phyloP scores from a whole-genome alignment of 2,329 filamentous ascomycete genomes.

The Sarocladium kiliense region DNA sequence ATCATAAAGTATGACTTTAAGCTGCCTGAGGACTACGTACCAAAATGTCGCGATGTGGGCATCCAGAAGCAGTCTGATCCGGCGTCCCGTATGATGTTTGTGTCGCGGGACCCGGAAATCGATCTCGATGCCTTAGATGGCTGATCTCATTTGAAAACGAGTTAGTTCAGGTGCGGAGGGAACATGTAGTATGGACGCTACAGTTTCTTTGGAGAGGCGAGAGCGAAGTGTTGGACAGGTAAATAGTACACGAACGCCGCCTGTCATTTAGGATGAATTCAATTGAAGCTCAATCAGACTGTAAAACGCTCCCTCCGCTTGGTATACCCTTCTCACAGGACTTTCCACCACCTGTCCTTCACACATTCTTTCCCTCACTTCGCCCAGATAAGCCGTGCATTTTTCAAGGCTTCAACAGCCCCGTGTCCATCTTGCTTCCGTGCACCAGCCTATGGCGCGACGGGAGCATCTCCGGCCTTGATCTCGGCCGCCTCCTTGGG shows the following conservation, averaged over 20 bases:
- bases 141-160: too few relatives aligned
- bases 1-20: conserved; percentile 24
- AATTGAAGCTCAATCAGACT: too few relatives aligned
- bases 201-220: too few relatives aligned
- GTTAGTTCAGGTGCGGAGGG: too few relatives aligned
- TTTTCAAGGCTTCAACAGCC: not conserved
- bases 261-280: too few relatives aligned
- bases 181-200: too few relatives aligned
- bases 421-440: not conserved
- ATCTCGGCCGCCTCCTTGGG: conserved; percentile 13
- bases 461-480: conserved; percentile 34
- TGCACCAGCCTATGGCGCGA: conserved; percentile 18
- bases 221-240: too few relatives aligned
- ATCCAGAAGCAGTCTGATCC: not conserved
- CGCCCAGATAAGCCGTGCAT: not conserved
- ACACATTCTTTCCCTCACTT: too few relatives aligned
- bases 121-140: not conserved
- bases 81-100: not conserved
- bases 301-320: too few relatives aligned
- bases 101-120: not conserved
- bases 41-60: not conserved
- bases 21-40: conserved; percentile 7
- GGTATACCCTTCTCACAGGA: too few relatives aligned
- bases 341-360: too few relatives aligned
- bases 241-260: too few relatives aligned